Conservation (phyloP, 148 eudicot species). For the Nyssa sinensis region DNA sequence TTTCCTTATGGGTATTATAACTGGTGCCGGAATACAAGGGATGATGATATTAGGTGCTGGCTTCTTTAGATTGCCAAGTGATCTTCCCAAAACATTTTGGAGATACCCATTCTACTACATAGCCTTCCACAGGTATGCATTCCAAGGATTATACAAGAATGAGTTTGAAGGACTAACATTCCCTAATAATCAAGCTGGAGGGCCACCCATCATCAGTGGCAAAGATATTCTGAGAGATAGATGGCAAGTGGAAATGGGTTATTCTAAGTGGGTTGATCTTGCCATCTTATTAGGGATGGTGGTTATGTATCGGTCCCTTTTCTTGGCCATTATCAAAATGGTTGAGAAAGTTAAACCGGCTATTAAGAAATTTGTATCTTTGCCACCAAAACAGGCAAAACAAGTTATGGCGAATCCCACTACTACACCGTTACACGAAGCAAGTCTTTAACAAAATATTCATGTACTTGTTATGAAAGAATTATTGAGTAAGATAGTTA, state of each 20-base stretch:
- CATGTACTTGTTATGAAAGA: too few relatives aligned
- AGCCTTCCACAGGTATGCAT: too few relatives aligned
- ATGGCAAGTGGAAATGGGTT: constrained; percentile 35
- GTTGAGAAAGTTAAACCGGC: constrained; percentile 23
- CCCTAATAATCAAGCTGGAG: neutral
- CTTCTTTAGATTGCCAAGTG: constrained; percentile 35
- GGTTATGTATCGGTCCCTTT: constrained; percentile 30
- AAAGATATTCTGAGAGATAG: constrained; percentile 16
- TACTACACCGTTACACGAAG: constrained; percentile 1
- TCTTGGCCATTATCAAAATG: constrained; percentile 29
- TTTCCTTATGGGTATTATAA: too few relatives aligned
- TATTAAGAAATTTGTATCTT: constrained; percentile 11
- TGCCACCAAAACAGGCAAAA: neutral
- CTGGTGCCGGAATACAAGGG: too few relatives aligned
- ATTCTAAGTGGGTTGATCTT: constrained; percentile 54
- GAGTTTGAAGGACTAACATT: constrained; percentile 29
- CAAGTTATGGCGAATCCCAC: constrained; percentile 7
- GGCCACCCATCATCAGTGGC: constrained; percentile 15
- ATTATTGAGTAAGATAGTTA: too few relatives aligned
- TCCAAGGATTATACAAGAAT: constrained; percentile 33
- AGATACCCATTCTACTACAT: constrained; percentile 40
- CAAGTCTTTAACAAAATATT: neutral
- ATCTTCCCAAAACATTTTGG: constrained; percentile 36
- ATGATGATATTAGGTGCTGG: constrained; percentile 33
- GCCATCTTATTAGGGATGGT: constrained; percentile 40